Base-by-base conservation (phyloP, 768 basidiomycete species). In the Amyloporia xantha region DNA sequence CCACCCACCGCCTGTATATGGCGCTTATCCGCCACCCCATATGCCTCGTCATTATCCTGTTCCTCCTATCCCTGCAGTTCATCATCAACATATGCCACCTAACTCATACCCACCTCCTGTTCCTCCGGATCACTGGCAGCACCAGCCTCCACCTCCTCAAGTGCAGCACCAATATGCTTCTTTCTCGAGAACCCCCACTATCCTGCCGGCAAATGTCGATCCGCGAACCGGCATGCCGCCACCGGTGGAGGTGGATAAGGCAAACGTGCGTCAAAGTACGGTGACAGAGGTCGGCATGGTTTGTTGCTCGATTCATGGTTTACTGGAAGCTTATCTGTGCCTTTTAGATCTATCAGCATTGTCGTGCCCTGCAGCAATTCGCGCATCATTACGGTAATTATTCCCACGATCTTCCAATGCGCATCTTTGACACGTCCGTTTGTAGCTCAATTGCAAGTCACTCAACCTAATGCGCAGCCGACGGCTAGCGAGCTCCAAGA, bases 341-440 rank as follows among this genome's bases (percentile, higher is more conserved):
- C n/a, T n/a, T 49, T 24, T 55, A 84, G 82, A 79, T 85, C 40
- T 62, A 77, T 47, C 70, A 76, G 50, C 81, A 82, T 56, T 90
- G 86, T 51, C 69, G 67, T 35, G 68, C 71, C 35, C 55, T 90
- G 43, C 82, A 82, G 59, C 48, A 69, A 11, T 90, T 89, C 60
- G 84, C 86, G 9, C 74, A 68, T 44, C 79, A 74, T 57, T 88
- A 83, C 64, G 81, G 86, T 86, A 51, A 49, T 33, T 33, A 15
- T 33, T 33, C 9, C 30, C 30, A 33, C 15, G 11, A 15, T 15
- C 33, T 37, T 12, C 38, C 51, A 6, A 46, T 7, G 41, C 17
- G n/a, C 33, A n/a, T n/a, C n/a, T n/a, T n/a, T n/a, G n/a, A n/a
- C n/a, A n/a, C n/a, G n/a, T n/a, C n/a, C n/a, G n/a, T 51, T 6